Base-by-base conservation (phyloP, 2,329 filamentous ascomycete genomes). In the Fusarium pininemorale region DNA sequence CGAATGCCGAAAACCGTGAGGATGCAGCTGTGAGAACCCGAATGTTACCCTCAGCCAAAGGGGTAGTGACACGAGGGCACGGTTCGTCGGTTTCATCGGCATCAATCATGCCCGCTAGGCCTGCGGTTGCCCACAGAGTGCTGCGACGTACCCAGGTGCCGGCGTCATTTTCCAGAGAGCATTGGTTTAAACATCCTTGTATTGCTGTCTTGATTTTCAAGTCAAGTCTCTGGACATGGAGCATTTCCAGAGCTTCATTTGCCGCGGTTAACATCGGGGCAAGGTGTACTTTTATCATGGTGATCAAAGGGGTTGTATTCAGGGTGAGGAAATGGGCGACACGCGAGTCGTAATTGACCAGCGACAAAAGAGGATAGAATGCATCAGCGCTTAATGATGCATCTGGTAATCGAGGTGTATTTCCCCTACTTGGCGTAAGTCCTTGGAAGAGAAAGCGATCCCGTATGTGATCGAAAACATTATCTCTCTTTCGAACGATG, bases 351-450 rank as follows among this genome's bases (percentile, higher is more conserved):
- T 41, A 55, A 18, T 55, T 5, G 15, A 55, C 26, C 22, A 18
- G 20, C n/a, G 51, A 37, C 35, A 55, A 28, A 30, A 55, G 6
- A n/a, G 35, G 20, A 55, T 55, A 18, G 24, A 55, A 28, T 41
- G 8, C 24, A 6, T 30, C 4, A 20, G 3, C 7, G 20, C 12
- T 18, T 1, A 3, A 2, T 22, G 2, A 1, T 53, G 1, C 12
- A 24, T 7, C 7, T 20, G 20, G 37, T 55, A 41, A 55, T n/a
- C 2, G 16, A 11, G 26, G 26, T 30, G 8, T 14, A 20, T 9
- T 12, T n/a, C 9, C 3, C 4, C 3, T 3, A 16, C 4, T 7
- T 13, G 4, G 8, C 8, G 20, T 6, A 30, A 41, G 6, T 55
- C 37, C 51, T n/a, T n/a, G 26, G 51, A 41, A 41, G 11, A 18